phyloP scores from a whole-genome alignment of 2,329 filamentous ascomycete genomes.

The Podosphaera fusca region DNA sequence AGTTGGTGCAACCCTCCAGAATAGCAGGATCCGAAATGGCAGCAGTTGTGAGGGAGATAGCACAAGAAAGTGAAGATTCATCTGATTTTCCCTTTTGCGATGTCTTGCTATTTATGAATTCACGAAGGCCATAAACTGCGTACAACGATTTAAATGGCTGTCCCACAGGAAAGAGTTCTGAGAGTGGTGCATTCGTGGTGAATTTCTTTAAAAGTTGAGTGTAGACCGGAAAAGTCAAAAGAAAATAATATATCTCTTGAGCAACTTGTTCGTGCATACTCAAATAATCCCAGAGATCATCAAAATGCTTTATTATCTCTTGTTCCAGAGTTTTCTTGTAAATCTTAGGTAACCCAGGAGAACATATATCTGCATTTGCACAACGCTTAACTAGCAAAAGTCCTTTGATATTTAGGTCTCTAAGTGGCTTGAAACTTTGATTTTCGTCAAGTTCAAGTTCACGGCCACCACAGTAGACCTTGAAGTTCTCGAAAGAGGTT shows the following conservation, averaged over 20 bases:
- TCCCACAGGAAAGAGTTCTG: slow-evolving; percentile 41
- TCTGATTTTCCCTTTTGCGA: slow-evolving; percentile 10
- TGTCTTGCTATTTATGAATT: slow-evolving; percentile 25
- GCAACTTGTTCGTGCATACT: slow-evolving; percentile 48
- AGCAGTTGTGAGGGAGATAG: slow-evolving; percentile 30
- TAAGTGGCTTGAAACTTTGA: slow-evolving; percentile 36
- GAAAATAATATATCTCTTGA: slow-evolving; percentile 42
- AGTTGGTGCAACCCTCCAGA: slow-evolving; percentile 21
- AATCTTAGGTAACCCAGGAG: slow-evolving; percentile 22
- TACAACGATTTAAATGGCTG: slow-evolving; percentile 56
- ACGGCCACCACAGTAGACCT: slow-evolving; percentile 45
- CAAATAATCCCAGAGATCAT: slow-evolving; percentile 62
- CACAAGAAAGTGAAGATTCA: slow-evolving; percentile 20
- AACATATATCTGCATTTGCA: slow-evolving; percentile 21
- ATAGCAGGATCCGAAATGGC: slow-evolving; percentile 36
- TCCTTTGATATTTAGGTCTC: slow-evolving; percentile 44
- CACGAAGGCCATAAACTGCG: slow-evolving; percentile 40
- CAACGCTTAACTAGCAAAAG: slow-evolving; percentile 43
- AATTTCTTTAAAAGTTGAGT: slow-evolving; percentile 36
- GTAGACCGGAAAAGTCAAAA: slow-evolving; percentile 46
- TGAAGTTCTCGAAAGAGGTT: slow-evolving; percentile 57
- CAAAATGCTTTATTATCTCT: slow-evolving; percentile 62
- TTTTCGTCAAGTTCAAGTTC: slow-evolving; percentile 37
- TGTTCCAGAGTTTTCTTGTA: slow-evolving; percentile 44
- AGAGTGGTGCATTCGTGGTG: slow-evolving; percentile 27